These are phyloP conservation scores for Globisporangium canariense DNA, from an alignment of 352 stramenopile genomes.

Conservation along the genomic window DNA sequence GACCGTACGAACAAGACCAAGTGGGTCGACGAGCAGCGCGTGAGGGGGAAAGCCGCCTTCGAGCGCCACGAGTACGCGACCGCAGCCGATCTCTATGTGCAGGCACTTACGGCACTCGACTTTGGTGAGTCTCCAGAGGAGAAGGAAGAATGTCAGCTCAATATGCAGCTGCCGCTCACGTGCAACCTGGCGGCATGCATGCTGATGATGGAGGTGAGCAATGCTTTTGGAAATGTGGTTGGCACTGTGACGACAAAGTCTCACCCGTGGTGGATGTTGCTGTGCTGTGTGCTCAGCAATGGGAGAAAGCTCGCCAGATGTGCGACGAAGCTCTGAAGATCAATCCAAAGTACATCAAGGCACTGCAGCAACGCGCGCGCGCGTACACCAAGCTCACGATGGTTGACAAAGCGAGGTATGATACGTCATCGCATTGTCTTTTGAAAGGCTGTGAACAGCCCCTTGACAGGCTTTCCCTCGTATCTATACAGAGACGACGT, in stretches of 20 bases:
- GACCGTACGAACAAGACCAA: slow-evolving; percentile 29
- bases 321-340: slow-evolving; percentile 51
- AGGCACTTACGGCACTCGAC: slow-evolving; percentile 66
- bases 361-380: slow-evolving; percentile 62
- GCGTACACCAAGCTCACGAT: slow-evolving; percentile 41
- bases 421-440: background rate
- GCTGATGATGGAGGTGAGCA: slow-evolving; percentile 56
- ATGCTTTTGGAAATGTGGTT: background rate
- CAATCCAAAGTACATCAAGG: slow-evolving; percentile 43
- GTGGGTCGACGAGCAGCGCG: slow-evolving; percentile 46
- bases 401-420: slow-evolving; percentile 62
- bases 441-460: background rate
- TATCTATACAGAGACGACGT: slow-evolving; percentile 34
- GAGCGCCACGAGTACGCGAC: slow-evolving; percentile 32
- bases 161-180: slow-evolving; percentile 64
- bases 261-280: no score
- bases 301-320: slow-evolving; percentile 62
- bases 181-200: slow-evolving; percentile 80
- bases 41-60: slow-evolving; percentile 57
- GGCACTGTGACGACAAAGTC: no score
- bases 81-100: slow-evolving; percentile 63
- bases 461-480: background rate
- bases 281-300: slow-evolving; percentile 35
- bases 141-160: slow-evolving; percentile 38
- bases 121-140: slow-evolving; percentile 40